phyloP scores from a whole-genome alignment of 176 grass and related monocot genomes.

The Oryza glumipatula region DNA sequence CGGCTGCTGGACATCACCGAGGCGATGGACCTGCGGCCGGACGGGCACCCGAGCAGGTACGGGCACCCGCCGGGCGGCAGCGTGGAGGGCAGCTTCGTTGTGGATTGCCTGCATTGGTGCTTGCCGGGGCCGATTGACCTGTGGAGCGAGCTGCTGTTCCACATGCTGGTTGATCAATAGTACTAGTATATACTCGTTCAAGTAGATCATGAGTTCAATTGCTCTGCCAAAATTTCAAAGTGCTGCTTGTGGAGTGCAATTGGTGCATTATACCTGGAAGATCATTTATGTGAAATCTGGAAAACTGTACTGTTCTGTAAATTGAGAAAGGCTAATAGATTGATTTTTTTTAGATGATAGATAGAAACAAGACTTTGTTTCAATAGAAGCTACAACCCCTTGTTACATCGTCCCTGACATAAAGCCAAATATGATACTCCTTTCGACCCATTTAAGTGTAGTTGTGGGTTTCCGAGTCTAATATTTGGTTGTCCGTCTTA shows the following conservation, averaged over 20 bases:
- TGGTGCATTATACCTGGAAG: not conserved
- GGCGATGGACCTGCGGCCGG: slow-evolving; percentile 71
- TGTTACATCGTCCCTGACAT: too few relatives aligned
- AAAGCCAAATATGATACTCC: too few relatives aligned
- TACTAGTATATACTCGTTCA: not conserved
- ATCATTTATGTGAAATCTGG: not conserved
- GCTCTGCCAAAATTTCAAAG: not conserved
- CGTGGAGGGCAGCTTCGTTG: slow-evolving; percentile 51
- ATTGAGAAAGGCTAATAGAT: not conserved
- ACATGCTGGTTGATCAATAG: slow-evolving; percentile 32
- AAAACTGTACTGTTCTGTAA: not conserved
- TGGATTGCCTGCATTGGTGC: slow-evolving; percentile 82
- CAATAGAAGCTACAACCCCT: too few relatives aligned
- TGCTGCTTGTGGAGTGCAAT: not conserved
- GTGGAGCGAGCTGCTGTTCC: slow-evolving; percentile 62
- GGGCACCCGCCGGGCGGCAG: slow-evolving; percentile 53
- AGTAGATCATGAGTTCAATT: not conserved
- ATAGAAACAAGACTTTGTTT: too few relatives aligned
- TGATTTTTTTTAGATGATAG: not conserved
- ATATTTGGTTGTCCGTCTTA: too few relatives aligned
- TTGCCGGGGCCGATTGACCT: slow-evolving; percentile 66
- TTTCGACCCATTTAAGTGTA: too few relatives aligned
- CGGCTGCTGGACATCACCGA: slow-evolving; percentile 63
- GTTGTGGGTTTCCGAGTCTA: too few relatives aligned
- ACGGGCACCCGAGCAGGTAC: slow-evolving; percentile 76